Percentiles rank a stretch among this genome's conserved stretches.
Conservation (phyloP, 805 yeast genomes). For the Wickerhamiella australiensis region DNA sequence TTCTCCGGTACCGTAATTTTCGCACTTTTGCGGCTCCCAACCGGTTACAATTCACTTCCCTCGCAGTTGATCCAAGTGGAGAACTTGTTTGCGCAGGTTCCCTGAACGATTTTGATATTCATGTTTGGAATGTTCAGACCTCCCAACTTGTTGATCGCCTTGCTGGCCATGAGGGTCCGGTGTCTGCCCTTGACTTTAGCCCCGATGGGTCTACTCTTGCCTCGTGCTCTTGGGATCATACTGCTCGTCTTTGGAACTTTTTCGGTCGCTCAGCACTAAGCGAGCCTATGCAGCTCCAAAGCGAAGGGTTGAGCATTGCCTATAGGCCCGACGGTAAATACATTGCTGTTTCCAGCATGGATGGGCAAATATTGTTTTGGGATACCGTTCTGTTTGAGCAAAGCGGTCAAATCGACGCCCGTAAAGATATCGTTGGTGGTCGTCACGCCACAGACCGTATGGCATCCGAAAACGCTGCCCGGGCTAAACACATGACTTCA, state of each 20-base stretch:
- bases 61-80: conserved; percentile 95
- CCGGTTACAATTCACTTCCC: conserved; percentile 70
- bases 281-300: conserved; percentile 76
- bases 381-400: conserved; percentile 75
- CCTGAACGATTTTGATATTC: conserved; percentile 75
- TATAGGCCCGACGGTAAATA: conserved; percentile 91
- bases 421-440: conserved; percentile 69
- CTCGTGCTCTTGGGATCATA: conserved; percentile 92
- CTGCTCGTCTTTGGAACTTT: conserved; percentile 84
- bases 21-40: conserved; percentile 87
- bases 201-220: conserved; percentile 67
- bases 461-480: conserved; percentile 61
- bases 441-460: conserved; percentile 74
- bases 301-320: conserved; percentile 72
- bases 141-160: conserved; percentile 78
- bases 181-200: conserved; percentile 78
- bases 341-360: conserved; percentile 76
- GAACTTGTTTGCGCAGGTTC: conserved; percentile 95
- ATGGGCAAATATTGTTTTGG: conserved; percentile 76
- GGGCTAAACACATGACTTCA: conserved; percentile 75
- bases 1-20: conserved; percentile 83
- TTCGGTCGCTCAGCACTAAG: conserved; percentile 77
- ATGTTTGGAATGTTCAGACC: conserved; percentile 96
- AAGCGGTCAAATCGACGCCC: conserved; percentile 71
- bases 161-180: conserved; percentile 92